Conservation (phyloP, 345 rosid genomes). For the Luvunga scandens region DNA sequence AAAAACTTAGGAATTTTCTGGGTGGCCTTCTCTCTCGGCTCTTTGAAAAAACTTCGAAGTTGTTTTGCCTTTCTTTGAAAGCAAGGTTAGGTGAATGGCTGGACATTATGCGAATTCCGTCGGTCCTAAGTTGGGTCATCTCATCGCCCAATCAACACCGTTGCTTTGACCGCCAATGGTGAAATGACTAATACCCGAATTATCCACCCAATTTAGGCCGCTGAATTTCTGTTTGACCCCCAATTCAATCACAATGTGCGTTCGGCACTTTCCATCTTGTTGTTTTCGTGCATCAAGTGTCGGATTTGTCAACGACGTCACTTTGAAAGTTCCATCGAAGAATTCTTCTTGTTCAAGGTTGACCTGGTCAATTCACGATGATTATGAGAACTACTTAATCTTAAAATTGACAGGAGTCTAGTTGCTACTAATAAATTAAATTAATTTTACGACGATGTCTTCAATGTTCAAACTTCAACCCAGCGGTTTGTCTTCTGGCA, state of each 20-base stretch:
- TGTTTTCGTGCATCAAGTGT: not conserved
- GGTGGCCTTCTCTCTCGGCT: no score
- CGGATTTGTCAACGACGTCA: not conserved
- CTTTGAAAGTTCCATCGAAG: not conserved
- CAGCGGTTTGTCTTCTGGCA: no score
- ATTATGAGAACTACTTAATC: not conserved
- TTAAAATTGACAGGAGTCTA: not conserved
- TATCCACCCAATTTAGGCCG: not conserved
- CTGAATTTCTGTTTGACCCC: not conserved
- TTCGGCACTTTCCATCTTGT: not conserved
- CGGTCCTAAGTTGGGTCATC: not conserved
- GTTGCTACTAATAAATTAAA: not conserved
- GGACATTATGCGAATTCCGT: not conserved
- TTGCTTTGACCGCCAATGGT: not conserved
- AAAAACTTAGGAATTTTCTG: no score
- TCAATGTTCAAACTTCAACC: not conserved
- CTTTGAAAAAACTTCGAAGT: no score
- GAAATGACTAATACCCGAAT: not conserved
- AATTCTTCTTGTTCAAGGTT: not conserved
- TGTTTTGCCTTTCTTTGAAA: no score
- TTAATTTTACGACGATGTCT: not conserved
- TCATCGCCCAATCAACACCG: not conserved
- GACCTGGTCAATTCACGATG: not conserved
- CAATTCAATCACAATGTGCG: not conserved
- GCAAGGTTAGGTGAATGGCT: no score